Evolutionary conservation across 202 grass and related monocot species (phyloP), one percentile per base, ranked within the genome.

Genomic region (Setaria italica): DNA sequence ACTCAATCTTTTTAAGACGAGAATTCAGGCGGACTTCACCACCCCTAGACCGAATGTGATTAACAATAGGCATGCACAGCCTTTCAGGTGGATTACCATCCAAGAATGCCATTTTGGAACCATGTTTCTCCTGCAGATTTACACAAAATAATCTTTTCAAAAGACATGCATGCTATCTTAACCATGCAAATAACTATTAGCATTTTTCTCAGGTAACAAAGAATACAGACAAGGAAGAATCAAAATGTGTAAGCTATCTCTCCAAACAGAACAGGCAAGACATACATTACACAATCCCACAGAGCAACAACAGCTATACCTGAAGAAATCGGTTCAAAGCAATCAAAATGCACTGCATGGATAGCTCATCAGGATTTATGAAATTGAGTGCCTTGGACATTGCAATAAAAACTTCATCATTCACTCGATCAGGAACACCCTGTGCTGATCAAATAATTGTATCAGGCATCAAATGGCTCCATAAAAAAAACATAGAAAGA

Each of bases 291-390:
- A 85, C 39, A 78, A 30, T 2, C 37, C 13, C 29, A 58, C 14
- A 39, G 4, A 41, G 35, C 3, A 86, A 45, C 21, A 73, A 39
- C 63, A 74, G 69, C 1, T 81, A 45, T 91, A 99, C 96, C 93
- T 99, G 93, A 89, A 99, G 93, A 89, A 96, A 99, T 41, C 91
- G 85, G 62, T 99, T 95, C 78, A 95, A 89, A 88, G 96, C 96
- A 90, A 99, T 99, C 41, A 99, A 55, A 90, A 99, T 94, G 85
- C 96, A 99, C 82, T 99, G 96, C 93, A 99, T 95, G 32, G 96
- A 99, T 85, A 99, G 79, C 84, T 99, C 96, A 47, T 96, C 93
- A 80, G 96, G 96, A 88, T 98, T 98, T 88, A 98, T 98, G 83
- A 98, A 98, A 82, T 98, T 98, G 41, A 98, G 95, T 41, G 92